Evolutionary conservation across 805 yeast species (phyloP), one percentile per base, ranked within the genome.

Genomic region (Sungouiella thailandica): DNA sequence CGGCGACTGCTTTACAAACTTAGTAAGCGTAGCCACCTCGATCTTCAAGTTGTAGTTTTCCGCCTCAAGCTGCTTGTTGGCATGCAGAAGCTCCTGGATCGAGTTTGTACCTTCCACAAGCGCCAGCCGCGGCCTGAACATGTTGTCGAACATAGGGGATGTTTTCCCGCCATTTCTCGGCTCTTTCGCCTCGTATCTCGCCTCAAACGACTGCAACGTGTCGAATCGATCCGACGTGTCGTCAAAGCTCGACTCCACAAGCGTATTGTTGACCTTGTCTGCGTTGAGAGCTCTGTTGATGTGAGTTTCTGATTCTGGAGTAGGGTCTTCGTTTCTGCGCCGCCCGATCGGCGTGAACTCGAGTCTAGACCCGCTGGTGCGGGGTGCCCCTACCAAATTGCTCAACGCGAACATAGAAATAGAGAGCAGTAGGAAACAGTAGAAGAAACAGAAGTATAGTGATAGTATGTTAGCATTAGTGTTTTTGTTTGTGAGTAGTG

Each of bases 41-140:
- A 69, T 56, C 41, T 67, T 70, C 41, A 70, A 52, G 34, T 64
- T 65, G 43, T 63, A 65, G 39, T 70, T 70, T 24, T 70, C 75
- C 8, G 62, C 54, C 35, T 61, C 55, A 20, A 70, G 53, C 36
- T 52, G 50, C 26, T 52, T 55, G 52, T 40, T 37, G 23, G 49
- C 47, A 3, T 44, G 45, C 33, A 50, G 57, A 23, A 45, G 47
- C 18, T 42, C 51, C 32, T 50, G 55, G 24, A 53, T 52, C 12
- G 57, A 49, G 23, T 41, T 49, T 26, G 41, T 20, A 12, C 43
- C 43, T 25, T 32, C 35, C 22, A 37, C 29, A 5, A 39, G 34
- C 8, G 18, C 13, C 12, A 10, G 24, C 13, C 26, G 31, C 6
- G 31, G 15, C 13, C 17, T 25, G 17, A 36, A 30, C 20, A 29